These are phyloP conservation scores for Globisporangium sylvaticum DNA, from an alignment of 352 stramenopile genomes.

Conservation along the genomic window DNA sequence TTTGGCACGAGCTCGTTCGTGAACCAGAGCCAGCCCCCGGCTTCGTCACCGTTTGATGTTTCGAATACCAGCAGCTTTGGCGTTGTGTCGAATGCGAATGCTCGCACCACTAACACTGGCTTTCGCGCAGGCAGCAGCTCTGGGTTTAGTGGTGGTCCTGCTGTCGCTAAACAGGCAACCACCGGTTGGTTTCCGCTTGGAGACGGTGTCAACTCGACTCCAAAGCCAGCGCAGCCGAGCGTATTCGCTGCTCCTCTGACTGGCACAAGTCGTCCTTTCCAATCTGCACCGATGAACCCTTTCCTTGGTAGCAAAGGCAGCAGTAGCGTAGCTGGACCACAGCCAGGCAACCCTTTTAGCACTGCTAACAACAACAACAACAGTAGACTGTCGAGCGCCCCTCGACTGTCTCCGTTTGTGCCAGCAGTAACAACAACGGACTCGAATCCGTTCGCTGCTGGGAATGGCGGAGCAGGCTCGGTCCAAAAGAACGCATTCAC, in stretches of 20 bases:
- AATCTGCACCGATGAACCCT: constrained; percentile 4
- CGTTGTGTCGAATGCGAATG: not conserved
- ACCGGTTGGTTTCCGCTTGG: constrained; percentile 9
- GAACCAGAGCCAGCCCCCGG: not conserved
- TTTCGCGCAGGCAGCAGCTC: not conserved
- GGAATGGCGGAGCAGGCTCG: not conserved
- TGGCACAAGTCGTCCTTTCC: not conserved
- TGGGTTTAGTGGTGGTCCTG: not conserved
- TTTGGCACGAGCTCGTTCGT: constrained; percentile 4
- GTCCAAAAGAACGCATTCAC: not conserved
- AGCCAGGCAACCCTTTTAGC: not conserved
- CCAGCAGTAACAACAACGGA: not conserved
- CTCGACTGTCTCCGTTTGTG: not conserved
- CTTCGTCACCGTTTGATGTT: not conserved
- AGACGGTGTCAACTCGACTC: not conserved
- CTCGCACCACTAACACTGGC: not conserved
- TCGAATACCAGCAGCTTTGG: not conserved
- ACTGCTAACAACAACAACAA: not conserved
- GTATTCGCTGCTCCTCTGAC: not conserved
- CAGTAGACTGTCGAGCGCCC: not conserved
- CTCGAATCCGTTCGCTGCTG: constrained; percentile 4
- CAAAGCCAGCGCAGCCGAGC: not conserved
- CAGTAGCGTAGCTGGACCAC: not conserved
- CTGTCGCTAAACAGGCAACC: not conserved
- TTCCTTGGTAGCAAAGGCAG: not conserved